These are phyloP conservation scores for Pulveroboletus sp. DNA, from an alignment of 768 basidiomycete genomes.

Conservation along the genomic window DNA sequence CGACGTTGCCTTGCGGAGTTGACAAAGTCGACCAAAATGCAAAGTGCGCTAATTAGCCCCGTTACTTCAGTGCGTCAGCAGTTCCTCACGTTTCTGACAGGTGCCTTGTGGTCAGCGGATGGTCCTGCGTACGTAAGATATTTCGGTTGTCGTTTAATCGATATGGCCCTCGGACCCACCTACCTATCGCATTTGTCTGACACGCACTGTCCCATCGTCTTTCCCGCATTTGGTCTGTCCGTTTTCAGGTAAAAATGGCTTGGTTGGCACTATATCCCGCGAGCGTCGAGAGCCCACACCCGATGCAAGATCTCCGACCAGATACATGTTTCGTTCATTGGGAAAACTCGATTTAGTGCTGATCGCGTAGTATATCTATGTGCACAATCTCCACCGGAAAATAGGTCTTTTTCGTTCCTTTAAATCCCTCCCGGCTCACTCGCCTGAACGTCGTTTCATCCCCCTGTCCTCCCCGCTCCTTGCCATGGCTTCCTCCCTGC, in stretches of 20 bases:
- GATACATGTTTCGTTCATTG: slow-evolving; percentile 34
- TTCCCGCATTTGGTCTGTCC: slow-evolving; percentile 32
- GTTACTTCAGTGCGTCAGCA: slow-evolving; percentile 26
- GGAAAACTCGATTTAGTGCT: slow-evolving; percentile 37
- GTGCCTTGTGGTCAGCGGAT: slow-evolving; percentile 32
- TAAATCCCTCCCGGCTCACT: slow-evolving; percentile 27
- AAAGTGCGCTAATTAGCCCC: slow-evolving; percentile 33
- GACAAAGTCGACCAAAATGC: slow-evolving; percentile 31
- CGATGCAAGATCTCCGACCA: slow-evolving; percentile 38
- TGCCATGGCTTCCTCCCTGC: slow-evolving; percentile 26
- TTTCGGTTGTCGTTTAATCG: slow-evolving; percentile 37
- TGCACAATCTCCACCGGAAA: slow-evolving; percentile 36
- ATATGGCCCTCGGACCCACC: slow-evolving; percentile 38
- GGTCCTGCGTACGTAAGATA: slow-evolving; percentile 33
- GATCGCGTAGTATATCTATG: slow-evolving; percentile 41
- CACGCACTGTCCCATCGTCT: slow-evolving; percentile 26
- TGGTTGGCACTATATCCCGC: slow-evolving; percentile 34
- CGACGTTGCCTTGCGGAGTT: slow-evolving; percentile 18
- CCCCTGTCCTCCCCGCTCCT: slow-evolving; percentile 18
- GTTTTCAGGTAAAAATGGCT: slow-evolving; percentile 34
- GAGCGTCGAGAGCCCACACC: slow-evolving; percentile 36
- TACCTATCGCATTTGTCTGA: slow-evolving; percentile 32
- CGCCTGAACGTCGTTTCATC: slow-evolving; percentile 24
- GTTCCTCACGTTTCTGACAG: slow-evolving; percentile 31
- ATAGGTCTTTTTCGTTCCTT: slow-evolving; percentile 25